These are phyloP conservation scores for Arthrobotrys sphaeroides DNA, from an alignment of 2,329 filamentous ascomycete species.

Conservation along the genomic window DNA sequence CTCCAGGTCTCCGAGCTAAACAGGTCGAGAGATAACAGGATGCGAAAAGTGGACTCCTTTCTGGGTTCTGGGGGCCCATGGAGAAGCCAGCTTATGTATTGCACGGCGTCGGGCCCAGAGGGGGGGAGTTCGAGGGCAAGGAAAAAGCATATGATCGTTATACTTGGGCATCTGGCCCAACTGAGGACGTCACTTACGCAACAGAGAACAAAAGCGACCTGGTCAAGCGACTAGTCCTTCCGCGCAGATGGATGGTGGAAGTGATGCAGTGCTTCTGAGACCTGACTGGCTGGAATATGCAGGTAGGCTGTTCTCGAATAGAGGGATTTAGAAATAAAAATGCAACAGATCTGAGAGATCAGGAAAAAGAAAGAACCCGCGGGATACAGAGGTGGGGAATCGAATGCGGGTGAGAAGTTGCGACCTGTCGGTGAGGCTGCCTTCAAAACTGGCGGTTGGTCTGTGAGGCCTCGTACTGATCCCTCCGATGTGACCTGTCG, in stretches of 20 bases:
- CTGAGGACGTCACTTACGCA: constrained; percentile 52
- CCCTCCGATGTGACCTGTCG: constrained; percentile 15
- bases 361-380: constrained; percentile 34
- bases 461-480: not conserved
- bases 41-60: constrained; percentile 9
- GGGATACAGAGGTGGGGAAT: constrained; percentile 43
- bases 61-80: constrained; percentile 31
- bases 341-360: constrained; percentile 17
- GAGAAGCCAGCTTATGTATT: constrained; percentile 43
- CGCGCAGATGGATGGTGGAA: constrained; percentile 37
- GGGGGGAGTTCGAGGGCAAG: constrained; percentile 1
- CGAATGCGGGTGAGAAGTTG: constrained; percentile 16
- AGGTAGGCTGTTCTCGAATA: constrained; percentile 19
- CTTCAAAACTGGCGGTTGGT: not conserved
- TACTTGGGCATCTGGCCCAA: constrained; percentile 19
- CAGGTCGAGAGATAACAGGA: constrained; percentile 31
- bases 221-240: constrained; percentile 53
- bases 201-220: constrained; percentile 33
- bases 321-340: constrained; percentile 32
- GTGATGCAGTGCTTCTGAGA: constrained; percentile 43
- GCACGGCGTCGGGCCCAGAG: constrained; percentile 26
- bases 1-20: constrained; percentile 51
- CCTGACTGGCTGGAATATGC: constrained; percentile 12
- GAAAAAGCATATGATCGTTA: constrained; percentile 46
- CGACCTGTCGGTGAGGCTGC: not conserved